Evolutionary conservation across 23 red algal genomes (phyloP), one percentile per base, ranked within the genome.

Genomic region (Gracilaria vermiculophylla): DNA sequence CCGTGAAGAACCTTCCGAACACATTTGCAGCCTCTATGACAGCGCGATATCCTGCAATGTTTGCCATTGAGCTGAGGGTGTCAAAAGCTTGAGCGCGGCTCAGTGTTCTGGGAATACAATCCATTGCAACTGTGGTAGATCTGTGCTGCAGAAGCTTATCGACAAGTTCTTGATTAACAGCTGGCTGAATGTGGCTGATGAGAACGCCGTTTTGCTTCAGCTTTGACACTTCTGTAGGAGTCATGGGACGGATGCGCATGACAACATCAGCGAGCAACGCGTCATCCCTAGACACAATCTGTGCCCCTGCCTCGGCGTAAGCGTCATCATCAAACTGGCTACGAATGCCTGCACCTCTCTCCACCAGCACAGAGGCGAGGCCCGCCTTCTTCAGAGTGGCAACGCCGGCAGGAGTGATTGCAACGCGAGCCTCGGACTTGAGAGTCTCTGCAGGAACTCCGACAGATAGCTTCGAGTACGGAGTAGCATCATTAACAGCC

Each of bases 1-100:
- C 89, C 19, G 70, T 75, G 60, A 93, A 85, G 56, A 93, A 85
- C 16, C 89, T 37, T 40, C 78, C 78, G 23, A 93, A 85, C n/a
- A 77, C 89, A 34, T 83, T 77, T 0, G 89, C 89, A 55, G 89
- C 89, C 80, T 93, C 89, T 24, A 93, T 83, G 48, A 93, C 89
- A 0, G 89, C 89, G 16, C 89, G 78, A 52, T 93, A 93, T 25
- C 89, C 89, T 5, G 89, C 89, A 62, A 93, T 77, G 42, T 77
- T 85, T 47, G 89, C 89, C 78, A 84, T 83, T 19, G 89, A 93
- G n/a, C 52, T 76, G 7, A 93, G 66, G 28, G 89, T 83, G 52
- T 93, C 89, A 83, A 85, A 93, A 14, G 89, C 78, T 66, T 93
- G 89, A 47, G 78, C 89, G 52, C 89, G 89, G 41, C 56, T 71